Conservation (phyloP, 352 stramenopile genomes). For the Phytophthora litchii region DNA sequence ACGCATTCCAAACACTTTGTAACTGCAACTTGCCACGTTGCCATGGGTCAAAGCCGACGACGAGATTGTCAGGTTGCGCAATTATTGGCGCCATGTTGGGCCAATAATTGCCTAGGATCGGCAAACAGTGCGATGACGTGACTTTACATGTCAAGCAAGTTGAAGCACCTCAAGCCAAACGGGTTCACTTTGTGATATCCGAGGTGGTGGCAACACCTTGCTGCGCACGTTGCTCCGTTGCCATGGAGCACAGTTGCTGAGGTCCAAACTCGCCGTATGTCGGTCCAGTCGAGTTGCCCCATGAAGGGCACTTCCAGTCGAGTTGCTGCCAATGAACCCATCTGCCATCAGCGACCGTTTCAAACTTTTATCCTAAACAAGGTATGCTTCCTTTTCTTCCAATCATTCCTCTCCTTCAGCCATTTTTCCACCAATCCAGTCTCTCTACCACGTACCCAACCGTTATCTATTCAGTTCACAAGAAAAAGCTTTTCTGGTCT, state of each 20-base stretch:
- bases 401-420: not conserved
- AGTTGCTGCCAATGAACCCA: no score
- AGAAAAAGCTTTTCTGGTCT: not conserved
- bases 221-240: not conserved
- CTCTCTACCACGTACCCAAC: slow-evolving; percentile 1
- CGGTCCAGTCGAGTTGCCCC: no score
- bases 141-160: not conserved
- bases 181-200: slow-evolving; percentile 24
- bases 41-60: no score
- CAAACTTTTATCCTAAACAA: slow-evolving; percentile 1
- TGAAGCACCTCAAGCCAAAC: not conserved
- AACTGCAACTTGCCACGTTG: no score
- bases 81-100: no score
- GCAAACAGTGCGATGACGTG: not conserved
- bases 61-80: no score
- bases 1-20: no score
- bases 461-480: slow-evolving; percentile 25
- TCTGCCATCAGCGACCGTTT: not conserved
- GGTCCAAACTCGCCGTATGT: not conserved
- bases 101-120: no score
- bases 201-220: not conserved
- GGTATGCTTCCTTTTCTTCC: slow-evolving; percentile 6
- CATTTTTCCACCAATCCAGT: slow-evolving; percentile 19
- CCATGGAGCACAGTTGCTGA: not conserved
- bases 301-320: no score